phyloP scores from a whole-genome alignment of 2,329 filamentous ascomycete species.

The Colletotrichum limetticola region DNA sequence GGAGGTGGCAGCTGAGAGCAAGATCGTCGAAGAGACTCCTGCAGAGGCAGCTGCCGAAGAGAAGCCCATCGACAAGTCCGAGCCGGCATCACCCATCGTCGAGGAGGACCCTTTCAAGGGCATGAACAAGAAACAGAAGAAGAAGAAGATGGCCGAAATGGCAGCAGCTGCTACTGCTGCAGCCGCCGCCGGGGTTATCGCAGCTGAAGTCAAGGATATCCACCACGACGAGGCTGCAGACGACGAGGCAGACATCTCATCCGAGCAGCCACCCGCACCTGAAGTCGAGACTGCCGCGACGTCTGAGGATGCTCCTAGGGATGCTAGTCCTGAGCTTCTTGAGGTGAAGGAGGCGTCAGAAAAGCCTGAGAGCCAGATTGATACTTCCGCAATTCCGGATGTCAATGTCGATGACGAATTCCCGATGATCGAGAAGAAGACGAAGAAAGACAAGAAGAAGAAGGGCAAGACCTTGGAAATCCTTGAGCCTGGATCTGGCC shows the following conservation, averaged over 20 bases:
- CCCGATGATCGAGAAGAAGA: constrained; percentile 23
- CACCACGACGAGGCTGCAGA: not conserved
- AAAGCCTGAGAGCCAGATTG: not conserved
- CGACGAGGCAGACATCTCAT: not conserved
- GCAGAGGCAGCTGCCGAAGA: constrained; percentile 31
- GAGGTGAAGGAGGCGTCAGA: constrained; percentile 16
- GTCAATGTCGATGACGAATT: constrained; percentile 36
- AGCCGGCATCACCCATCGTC: not conserved
- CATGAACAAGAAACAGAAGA: constrained; percentile 30
- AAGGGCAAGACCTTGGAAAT: constrained; percentile 37
- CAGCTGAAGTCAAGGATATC: not conserved
- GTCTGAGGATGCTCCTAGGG: not conserved
- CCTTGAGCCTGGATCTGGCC: not conserved
- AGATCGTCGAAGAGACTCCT: not conserved
- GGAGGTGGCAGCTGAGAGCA: not conserved
- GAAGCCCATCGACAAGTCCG: not conserved
- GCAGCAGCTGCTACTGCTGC: constrained; percentile 6
- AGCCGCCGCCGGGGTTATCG: not conserved
- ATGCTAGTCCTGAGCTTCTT: not conserved
- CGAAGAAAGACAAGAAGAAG: constrained; percentile 38
- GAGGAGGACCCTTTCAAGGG: constrained; percentile 3
- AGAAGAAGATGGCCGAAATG: constrained; percentile 26
- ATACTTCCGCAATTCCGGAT: not conserved
- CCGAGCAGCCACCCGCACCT: not conserved
- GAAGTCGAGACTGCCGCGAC: not conserved